Base-by-base conservation (phyloP, 2,329 filamentous ascomycete species). In the Colletotrichum liaoningense region DNA sequence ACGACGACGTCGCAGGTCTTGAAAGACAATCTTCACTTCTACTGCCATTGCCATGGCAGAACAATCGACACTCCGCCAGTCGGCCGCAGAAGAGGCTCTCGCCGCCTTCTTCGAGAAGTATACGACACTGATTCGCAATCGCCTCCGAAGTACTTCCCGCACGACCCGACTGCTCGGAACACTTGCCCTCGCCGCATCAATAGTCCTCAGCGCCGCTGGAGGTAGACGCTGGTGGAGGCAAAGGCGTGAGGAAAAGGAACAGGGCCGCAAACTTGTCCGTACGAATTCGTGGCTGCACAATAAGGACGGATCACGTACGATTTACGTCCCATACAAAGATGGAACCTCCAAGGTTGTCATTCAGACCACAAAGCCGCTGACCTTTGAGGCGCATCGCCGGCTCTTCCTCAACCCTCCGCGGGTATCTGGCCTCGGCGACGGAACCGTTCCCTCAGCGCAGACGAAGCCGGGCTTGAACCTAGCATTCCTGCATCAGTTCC, bases 391-490 rank as follows among this genome's bases (percentile, higher is more conserved):
- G 6, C 97, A 99, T 84, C 91, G 97, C 35, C 90, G 97, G 30
- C 88, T 99, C 35, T 99, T 99, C 81, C 87, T 99, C 60, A 97
- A 97, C 79, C 95, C 96, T 1, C 95, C 95, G 5, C 89, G 95
- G 73, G 93, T 95, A 22, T 93, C 95, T 14, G 93, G 95, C 1
- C 88, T 97, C 60, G 88, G 89, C 52, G 92, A 95, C 81, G 91
- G 92, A 16, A 88, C 89, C 56, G 94, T 97, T 6, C 97, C 97
- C 19, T 94, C 95, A 2, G 90, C 94, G 11, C 94, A 97, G 81
- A 96, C 95, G 3, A 98, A 98, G 82, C 95, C 97, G 0, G 97
- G 97, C 0, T 86, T 99, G 52, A 99, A 99, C 80, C 88, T 99
- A 72, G 97, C 97, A 12, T 99, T 99, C 79, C 83, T 99, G 66